Conservation (phyloP, 2,329 filamentous ascomycete species). For the Pseudogymnoascus sp. region DNA sequence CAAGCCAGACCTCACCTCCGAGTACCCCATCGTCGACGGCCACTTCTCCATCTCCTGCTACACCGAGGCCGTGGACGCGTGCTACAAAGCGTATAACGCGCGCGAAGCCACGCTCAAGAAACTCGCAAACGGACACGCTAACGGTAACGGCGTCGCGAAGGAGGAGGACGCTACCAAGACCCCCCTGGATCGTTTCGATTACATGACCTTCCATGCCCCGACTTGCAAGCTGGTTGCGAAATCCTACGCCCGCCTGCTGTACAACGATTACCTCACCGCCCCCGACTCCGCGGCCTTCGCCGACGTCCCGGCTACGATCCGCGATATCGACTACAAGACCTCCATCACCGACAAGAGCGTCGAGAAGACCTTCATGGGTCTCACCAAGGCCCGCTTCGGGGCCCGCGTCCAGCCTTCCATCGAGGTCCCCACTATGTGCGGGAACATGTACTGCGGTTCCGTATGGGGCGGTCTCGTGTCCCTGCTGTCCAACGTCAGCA, state of each 20-base stretch:
- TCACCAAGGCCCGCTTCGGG: conserved; percentile 77
- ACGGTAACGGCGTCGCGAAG: conserved; percentile 40
- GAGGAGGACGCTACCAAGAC: conserved; percentile 42
- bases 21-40: conserved; percentile 79
- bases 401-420: conserved; percentile 68
- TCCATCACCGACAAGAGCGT: conserved; percentile 74
- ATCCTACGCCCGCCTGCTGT: conserved; percentile 74
- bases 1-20: conserved; percentile 81
- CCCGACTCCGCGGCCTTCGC: conserved; percentile 60
- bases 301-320: conserved; percentile 68
- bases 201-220: conserved; percentile 74
- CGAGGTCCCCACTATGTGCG: conserved; percentile 70
- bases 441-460: conserved; percentile 56
- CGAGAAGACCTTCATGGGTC: conserved; percentile 78
- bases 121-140: conserved; percentile 45
- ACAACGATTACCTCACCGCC: conserved; percentile 75
- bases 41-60: conserved; percentile 80
- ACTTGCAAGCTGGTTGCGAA: conserved; percentile 85
- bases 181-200: conserved; percentile 72
- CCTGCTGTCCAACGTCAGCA: conserved; percentile 47
- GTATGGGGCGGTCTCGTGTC: conserved; percentile 50
- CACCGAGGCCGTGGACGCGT: conserved; percentile 69
- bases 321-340: conserved; percentile 70
- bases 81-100: conserved; percentile 74
- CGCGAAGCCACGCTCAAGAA: conserved; percentile 56